Base-by-base conservation (phyloP, 192 early-diverging fungal species). In the Backusella morwellensis region DNA sequence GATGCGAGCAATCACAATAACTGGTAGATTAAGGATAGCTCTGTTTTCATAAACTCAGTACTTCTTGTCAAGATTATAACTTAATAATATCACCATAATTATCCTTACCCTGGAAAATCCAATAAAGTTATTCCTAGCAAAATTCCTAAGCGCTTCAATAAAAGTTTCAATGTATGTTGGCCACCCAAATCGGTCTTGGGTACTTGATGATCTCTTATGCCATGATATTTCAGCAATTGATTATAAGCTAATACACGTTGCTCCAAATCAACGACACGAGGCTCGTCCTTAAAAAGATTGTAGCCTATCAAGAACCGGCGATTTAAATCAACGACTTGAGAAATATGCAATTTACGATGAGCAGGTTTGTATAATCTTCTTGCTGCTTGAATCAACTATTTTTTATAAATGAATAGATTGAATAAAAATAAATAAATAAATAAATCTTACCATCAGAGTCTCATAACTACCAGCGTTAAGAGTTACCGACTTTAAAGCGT, bases 121-220 rank as follows among this genome's bases (percentile, higher is more conserved):
- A 94, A 82, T 9, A 94, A 59, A 69, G 90, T 90, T 84, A 95
- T 89, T 12, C 93, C 76, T 12, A 88, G 35, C 41, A 97, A 83
- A 80, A 92, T 85, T 3, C 89, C 47, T 0, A 94, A 75, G 1
- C 98, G 90, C 73, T 86, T 87, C 3, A 90, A 73, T 72, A 98
- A 83, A 71, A 94, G 83, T 15, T 85, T 84, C 54, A 96, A 78
- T 15, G 94, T 92, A 29, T 85, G 79, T 8, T 82, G 73, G 36
- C 94, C 86, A 35, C 92, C 89, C 29, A 98, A 83, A 3, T 82
- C 84, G 44, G 93, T 95, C 26, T 89, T 94, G 35, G 94, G 87
- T 19, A 98, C 98, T 86, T 99, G 97, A 83, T 99, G 97, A 76
- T 99, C 97, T 14, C 90, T 91, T 59, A 99, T 89, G 23, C 97